phyloP scores from a whole-genome alignment of 805 yeast genomes.

The Pichia pseudocactophila region DNA sequence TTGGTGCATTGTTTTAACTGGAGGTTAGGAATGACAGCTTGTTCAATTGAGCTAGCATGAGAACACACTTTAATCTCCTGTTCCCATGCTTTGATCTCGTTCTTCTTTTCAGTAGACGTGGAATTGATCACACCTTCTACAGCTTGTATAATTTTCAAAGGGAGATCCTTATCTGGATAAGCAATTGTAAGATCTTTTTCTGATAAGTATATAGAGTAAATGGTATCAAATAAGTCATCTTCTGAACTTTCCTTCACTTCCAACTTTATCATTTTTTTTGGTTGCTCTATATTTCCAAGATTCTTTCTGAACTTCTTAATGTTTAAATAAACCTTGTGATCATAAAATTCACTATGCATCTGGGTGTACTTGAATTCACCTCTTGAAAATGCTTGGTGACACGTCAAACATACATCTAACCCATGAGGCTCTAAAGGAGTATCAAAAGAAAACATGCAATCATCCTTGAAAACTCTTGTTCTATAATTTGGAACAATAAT shows the following conservation, averaged over 20 bases:
- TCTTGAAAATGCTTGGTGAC: conserved; percentile 64
- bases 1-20: conserved; percentile 39
- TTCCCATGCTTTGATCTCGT: conserved; percentile 88
- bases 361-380: conserved; percentile 39
- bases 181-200: conserved; percentile 21
- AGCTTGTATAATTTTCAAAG: conserved; percentile 23
- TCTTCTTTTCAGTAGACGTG: conserved; percentile 47
- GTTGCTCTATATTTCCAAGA: conserved; percentile 24
- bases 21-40: conserved; percentile 20
- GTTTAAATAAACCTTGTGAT: conserved; percentile 53
- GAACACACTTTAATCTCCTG: conserved; percentile 74
- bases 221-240: conserved; percentile 48
- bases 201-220: conserved; percentile 33
- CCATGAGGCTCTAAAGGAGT: conserved; percentile 49
- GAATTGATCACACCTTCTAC: conserved; percentile 43
- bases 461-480: conserved; percentile 66
- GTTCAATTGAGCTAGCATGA: conserved; percentile 56
- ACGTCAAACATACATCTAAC: conserved; percentile 64
- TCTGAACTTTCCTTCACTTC: conserved; percentile 60
- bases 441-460: conserved; percentile 80
- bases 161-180: conserved; percentile 24
- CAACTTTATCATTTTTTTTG: conserved; percentile 48
- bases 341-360: conserved; percentile 43
- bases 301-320: conserved; percentile 45
- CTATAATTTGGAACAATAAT: conserved; percentile 24